Percentiles rank a stretch among this genome's conserved stretches.
phyloP scores from a whole-genome alignment of 179 eudicot genomes.

The Corrigiola litoralis region DNA sequence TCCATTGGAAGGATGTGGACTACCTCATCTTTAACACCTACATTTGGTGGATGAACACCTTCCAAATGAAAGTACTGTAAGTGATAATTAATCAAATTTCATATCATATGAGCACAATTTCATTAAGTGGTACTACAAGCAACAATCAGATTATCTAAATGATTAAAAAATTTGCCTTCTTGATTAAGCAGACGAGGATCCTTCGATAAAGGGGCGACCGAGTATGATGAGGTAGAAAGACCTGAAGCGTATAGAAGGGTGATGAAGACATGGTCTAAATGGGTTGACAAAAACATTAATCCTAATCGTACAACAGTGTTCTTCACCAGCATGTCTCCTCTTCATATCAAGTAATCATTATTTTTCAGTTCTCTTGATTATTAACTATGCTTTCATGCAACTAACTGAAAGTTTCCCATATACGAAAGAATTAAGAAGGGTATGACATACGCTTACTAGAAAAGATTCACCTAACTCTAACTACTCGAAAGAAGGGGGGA shows the following conservation, averaged over 20 bases:
- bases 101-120: neutral
- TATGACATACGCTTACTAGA: neutral
- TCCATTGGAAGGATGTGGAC: slow-evolving; percentile 72
- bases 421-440: neutral
- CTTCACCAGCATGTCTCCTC: slow-evolving; percentile 93
- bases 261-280: slow-evolving; percentile 74
- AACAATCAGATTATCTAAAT: neutral
- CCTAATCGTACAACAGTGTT: slow-evolving; percentile 66
- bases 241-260: slow-evolving; percentile 60
- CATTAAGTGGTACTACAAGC: too few species aligned
- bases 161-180: neutral
- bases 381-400: neutral
- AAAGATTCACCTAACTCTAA: neutral
- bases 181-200: slow-evolving; percentile 49
- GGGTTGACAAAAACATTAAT: slow-evolving; percentile 72
- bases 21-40: slow-evolving; percentile 82
- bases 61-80: slow-evolving; percentile 78
- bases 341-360: slow-evolving; percentile 50
- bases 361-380: neutral
- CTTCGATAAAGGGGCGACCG: slow-evolving; percentile 67
- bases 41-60: slow-evolving; percentile 99
- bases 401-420: neutral
- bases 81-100: slow-evolving; percentile 6
- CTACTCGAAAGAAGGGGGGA: too few species aligned
- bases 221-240: slow-evolving; percentile 73